Conservation (phyloP, 371 early-diverging fungal genomes). For the Scutellospora calospora region DNA sequence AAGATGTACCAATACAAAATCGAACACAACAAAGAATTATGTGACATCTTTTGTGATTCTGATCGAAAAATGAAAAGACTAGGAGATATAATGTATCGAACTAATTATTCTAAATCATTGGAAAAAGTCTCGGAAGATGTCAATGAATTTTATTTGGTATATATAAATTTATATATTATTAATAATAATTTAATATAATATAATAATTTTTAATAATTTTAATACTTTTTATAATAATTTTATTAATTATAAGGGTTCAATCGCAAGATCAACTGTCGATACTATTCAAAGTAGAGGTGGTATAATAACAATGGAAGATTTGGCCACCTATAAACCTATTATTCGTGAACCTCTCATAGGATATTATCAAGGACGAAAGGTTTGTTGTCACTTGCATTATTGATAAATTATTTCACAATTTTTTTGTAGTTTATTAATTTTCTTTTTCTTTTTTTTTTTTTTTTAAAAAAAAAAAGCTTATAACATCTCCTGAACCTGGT, state of each 20-base stretch:
- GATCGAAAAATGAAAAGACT: constrained; percentile 67
- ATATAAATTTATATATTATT: neutral
- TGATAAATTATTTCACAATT: too few relatives aligned
- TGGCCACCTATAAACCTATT: constrained; percentile 73
- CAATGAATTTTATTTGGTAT: constrained; percentile 80
- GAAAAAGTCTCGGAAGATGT: constrained; percentile 83
- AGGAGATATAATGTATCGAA: constrained; percentile 81
- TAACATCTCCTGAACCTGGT: constrained; percentile 77
- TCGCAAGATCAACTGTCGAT: constrained; percentile 81
- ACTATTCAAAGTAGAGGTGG: constrained; percentile 79
- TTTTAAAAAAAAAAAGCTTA: constrained; percentile 30
- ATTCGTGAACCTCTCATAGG: constrained; percentile 71
- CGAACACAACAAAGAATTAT: constrained; percentile 53
- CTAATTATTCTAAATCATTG: constrained; percentile 83
- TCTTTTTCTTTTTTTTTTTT: too few relatives aligned
- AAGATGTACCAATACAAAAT: constrained; percentile 53
- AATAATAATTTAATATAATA: neutral
- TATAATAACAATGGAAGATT: constrained; percentile 83
- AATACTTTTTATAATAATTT: neutral
- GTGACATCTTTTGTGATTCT: constrained; percentile 67
- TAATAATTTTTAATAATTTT: neutral
- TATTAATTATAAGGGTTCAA: constrained; percentile 76
- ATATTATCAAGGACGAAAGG: constrained; percentile 80
- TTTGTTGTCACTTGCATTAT: constrained; percentile 45
- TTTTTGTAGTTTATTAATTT: too few relatives aligned